These are phyloP conservation scores for Nothopassalora personata DNA, from an alignment of 2,329 filamentous ascomycete genomes.

Conservation along the genomic window DNA sequence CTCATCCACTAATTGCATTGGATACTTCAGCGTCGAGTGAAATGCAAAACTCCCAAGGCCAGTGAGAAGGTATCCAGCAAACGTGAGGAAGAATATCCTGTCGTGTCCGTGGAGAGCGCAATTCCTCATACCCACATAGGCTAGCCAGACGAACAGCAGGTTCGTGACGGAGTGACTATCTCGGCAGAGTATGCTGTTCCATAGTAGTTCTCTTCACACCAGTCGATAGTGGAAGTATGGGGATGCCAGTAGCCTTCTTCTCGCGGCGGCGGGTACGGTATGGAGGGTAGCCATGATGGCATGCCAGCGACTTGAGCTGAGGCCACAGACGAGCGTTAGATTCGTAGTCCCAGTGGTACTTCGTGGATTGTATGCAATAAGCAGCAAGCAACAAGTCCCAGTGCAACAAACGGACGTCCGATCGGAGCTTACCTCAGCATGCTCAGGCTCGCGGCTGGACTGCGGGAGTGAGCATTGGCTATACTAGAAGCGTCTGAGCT, in stretches of 20 bases:
- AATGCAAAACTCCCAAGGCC: constrained; percentile 59
- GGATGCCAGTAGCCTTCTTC: constrained; percentile 53
- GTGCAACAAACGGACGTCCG: not conserved
- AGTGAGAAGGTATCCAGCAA: constrained; percentile 57
- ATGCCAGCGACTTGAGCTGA: not conserved
- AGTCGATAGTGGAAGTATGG: constrained; percentile 68
- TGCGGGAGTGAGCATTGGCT: too few relatives aligned
- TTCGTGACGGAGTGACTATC: constrained; percentile 77
- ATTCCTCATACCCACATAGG: constrained; percentile 66
- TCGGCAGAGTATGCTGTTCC: constrained; percentile 71
- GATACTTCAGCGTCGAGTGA: constrained; percentile 61
- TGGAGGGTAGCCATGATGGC: constrained; percentile 23
- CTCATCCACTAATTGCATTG: constrained; percentile 67
- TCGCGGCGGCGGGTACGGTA: constrained; percentile 28
- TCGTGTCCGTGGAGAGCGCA: constrained; percentile 68
- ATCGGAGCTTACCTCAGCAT: too few relatives aligned
- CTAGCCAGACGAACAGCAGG: constrained; percentile 72
- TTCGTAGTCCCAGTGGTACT: too few relatives aligned
- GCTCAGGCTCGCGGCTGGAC: too few relatives aligned
- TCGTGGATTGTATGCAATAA: not conserved
- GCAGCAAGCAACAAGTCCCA: not conserved
- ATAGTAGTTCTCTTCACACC: constrained; percentile 63
- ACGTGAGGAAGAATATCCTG: constrained; percentile 65
- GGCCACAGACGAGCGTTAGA: too few relatives aligned
- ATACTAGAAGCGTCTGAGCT: too few relatives aligned